phyloP scores from a whole-genome alignment of 2,329 filamentous ascomycete species.

The Ceratocystis papillata region DNA sequence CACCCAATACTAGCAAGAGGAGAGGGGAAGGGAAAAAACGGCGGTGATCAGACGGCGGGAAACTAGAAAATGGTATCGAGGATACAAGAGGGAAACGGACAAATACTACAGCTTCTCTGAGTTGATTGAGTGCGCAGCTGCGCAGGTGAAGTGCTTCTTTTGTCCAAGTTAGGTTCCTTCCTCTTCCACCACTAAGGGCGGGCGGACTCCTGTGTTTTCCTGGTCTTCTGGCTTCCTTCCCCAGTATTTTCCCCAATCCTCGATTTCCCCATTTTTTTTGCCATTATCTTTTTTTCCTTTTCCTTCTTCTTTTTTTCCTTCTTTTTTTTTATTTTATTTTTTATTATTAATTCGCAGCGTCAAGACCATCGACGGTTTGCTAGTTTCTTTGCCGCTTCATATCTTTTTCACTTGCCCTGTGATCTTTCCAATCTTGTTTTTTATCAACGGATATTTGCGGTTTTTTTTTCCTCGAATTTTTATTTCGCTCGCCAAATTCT shows the following conservation, averaged over 20 bases:
- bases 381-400: not conserved
- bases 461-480: not conserved
- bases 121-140: not conserved
- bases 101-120: not conserved
- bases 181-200: not conserved
- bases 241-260: slow-evolving; percentile 13
- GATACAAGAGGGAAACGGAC: not conserved
- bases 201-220: not conserved
- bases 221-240: slow-evolving; percentile 10
- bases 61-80: not conserved
- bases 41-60: not conserved
- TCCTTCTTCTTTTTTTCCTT: not conserved
- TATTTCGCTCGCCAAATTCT: slow-evolving; percentile 11
- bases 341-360: not conserved
- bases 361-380: not conserved
- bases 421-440: not conserved
- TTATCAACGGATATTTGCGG: not conserved
- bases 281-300: not conserved
- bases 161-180: not conserved
- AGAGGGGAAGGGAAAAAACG: too few species aligned
- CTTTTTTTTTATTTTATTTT: slow-evolving; percentile 13
- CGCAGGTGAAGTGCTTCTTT: not conserved
- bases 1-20: too few species aligned
- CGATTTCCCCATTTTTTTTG: slow-evolving; percentile 17
- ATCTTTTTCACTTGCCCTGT: not conserved